Evolutionary conservation across 305 asterid species (phyloP).

Genomic region (Rubia tinctorum): DNA sequence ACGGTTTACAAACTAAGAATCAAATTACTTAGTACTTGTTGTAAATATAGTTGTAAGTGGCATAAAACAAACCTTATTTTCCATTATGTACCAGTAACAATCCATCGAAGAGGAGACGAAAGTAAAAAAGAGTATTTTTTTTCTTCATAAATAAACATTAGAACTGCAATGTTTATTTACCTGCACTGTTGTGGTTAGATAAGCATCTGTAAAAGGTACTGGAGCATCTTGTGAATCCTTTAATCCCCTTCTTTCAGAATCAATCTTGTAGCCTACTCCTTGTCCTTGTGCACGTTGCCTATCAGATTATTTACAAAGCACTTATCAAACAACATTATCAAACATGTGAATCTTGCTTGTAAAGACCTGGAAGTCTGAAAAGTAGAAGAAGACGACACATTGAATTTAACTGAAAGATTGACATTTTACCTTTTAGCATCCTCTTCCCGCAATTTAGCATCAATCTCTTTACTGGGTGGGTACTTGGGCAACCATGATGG

Average conservation of each 20-base stretch:
- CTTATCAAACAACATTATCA: not conserved
- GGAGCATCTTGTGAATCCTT: conserved; percentile 77
- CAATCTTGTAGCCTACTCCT: conserved; percentile 53
- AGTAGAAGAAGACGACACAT: no score
- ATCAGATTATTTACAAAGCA: conserved; percentile 24
- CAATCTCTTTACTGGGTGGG: conserved; percentile 37
- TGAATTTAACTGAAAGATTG: conserved; percentile 4
- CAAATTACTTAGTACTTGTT: not conserved
- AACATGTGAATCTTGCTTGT: not conserved
- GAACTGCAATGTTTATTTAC: conserved; percentile 27
- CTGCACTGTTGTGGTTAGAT: conserved; percentile 67
- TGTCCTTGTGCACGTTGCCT: conserved; percentile 55
- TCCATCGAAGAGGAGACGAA: not conserved
- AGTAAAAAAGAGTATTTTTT: not conserved
- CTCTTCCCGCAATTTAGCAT: conserved; percentile 36
- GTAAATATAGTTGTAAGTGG: not conserved
- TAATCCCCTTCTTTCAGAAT: conserved; percentile 52
- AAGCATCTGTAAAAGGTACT: conserved; percentile 71
- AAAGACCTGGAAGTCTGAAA: no score
- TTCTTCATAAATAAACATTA: not conserved
- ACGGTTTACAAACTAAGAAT: not conserved
- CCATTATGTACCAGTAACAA: not conserved
- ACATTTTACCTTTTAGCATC: conserved; percentile 30
- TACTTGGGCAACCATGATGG: conserved; percentile 32
- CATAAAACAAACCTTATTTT: not conserved